A percentile compares a stretch with the other conserved stretches of the same genome.
Conservation (phyloP, 1,284 basidiomycete species). For the Coriolopsis trogii region DNA sequence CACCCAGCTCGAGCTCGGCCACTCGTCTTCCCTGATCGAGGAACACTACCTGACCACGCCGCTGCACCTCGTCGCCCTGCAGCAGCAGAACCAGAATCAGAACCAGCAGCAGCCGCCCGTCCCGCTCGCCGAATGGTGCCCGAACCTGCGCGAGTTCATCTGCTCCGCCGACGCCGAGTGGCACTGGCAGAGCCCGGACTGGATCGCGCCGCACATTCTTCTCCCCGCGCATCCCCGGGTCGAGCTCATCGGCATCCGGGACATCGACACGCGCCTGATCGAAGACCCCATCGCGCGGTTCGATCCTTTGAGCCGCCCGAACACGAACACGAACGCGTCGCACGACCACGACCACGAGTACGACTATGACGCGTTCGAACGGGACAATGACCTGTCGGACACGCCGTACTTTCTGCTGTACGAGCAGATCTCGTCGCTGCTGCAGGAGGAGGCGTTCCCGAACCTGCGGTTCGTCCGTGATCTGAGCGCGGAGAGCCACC, state of each 20-base stretch:
- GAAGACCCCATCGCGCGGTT: constrained; percentile 38
- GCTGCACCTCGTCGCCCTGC: constrained; percentile 34
- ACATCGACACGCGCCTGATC: constrained; percentile 63
- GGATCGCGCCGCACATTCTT: constrained; percentile 77
- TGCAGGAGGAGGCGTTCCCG: constrained; percentile 65
- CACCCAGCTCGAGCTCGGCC: constrained; percentile 68
- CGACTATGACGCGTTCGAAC: background rate
- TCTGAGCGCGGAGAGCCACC: constrained; percentile 42
- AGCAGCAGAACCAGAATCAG: constrained; percentile 22
- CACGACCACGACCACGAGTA: constrained; percentile 3
- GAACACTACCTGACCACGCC: constrained; percentile 61
- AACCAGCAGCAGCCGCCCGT: constrained; percentile 37
- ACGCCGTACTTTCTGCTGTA: constrained; percentile 65
- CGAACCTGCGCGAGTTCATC: constrained; percentile 67
- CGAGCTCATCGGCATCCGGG: constrained; percentile 70
- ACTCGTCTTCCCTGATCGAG: constrained; percentile 63
- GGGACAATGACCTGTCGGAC: constrained; percentile 25
- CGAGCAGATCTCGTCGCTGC: constrained; percentile 63
- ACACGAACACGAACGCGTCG: too few relatives aligned
- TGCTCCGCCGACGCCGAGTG: constrained; percentile 76
- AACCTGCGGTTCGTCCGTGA: constrained; percentile 62
- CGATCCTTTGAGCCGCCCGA: constrained; percentile 19
- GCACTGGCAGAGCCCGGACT: constrained; percentile 77
- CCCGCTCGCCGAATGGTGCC: constrained; percentile 63
- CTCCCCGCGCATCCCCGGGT: constrained; percentile 63